Percentiles rank a stretch among this genome's conserved stretches.
Evolutionary conservation across 1,284 basidiomycete species (phyloP).

Genomic region (Boletus sp.): DNA sequence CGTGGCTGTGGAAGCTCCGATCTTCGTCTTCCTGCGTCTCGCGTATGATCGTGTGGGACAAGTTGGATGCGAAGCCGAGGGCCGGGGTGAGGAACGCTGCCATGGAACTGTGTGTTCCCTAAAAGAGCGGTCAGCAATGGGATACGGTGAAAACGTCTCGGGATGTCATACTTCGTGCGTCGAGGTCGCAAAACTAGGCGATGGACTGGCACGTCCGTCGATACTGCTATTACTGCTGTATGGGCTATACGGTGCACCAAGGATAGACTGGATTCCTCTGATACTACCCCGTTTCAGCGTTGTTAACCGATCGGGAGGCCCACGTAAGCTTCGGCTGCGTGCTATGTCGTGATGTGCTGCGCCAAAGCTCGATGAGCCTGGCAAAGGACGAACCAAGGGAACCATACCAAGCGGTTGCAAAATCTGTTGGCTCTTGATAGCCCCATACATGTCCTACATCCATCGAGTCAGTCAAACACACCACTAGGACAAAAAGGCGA

Average conservation of each 20-base stretch:
- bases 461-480: slow-evolving; percentile 9
- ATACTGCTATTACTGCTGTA: slow-evolving; percentile 78
- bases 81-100: slow-evolving; percentile 70
- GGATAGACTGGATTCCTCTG: slow-evolving; percentile 76
- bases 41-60: slow-evolving; percentile 93
- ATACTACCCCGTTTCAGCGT: slow-evolving; percentile 89
- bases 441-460: slow-evolving; percentile 87
- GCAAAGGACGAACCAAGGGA: slow-evolving; percentile 43
- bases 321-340: slow-evolving; percentile 67
- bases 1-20: slow-evolving; percentile 61
- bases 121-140: slow-evolving; percentile 13
- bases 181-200: slow-evolving; percentile 72
- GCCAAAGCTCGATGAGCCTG: slow-evolving; percentile 46
- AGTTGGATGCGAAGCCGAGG: slow-evolving; percentile 91
- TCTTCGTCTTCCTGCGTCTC: slow-evolving; percentile 92
- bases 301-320: slow-evolving; percentile 62
- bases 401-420: slow-evolving; percentile 66
- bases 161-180: slow-evolving; percentile 62
- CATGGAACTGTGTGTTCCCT: slow-evolving; percentile 48
- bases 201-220: slow-evolving; percentile 84
- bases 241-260: slow-evolving; percentile 61
- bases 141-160: background rate
- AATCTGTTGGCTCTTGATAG: slow-evolving; percentile 89
- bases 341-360: slow-evolving; percentile 39
- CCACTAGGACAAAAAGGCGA: background rate